A percentile compares a stretch with the other conserved stretches of the same genome.
These are phyloP conservation scores for Yamagishiella unicocca DNA, from an alignment of 139 green algal species.

Conservation along the genomic window DNA sequence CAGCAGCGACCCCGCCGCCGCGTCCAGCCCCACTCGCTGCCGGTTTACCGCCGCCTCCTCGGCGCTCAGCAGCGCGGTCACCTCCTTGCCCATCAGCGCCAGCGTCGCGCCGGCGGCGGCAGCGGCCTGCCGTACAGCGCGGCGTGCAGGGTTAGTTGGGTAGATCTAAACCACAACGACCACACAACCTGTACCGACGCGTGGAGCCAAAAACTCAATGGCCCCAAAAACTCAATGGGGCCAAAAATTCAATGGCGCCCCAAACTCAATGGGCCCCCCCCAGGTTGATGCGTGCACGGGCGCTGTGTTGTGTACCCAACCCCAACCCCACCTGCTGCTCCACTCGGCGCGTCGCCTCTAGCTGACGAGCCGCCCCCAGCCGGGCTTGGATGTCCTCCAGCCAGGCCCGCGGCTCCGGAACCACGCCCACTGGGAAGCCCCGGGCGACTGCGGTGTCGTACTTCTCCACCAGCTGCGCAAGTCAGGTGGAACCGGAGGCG, in stretches of 20 bases:
- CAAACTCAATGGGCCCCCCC: too few species aligned
- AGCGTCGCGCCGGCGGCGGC: slow-evolving; percentile 1
- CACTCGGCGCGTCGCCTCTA: slow-evolving; percentile 1
- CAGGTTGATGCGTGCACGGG: too few species aligned
- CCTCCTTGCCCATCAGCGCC: slow-evolving; percentile 50
- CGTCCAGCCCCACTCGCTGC: slow-evolving; percentile 37
- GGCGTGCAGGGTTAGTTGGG: neutral
- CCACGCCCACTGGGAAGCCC: neutral
- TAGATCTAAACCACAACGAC: neutral
- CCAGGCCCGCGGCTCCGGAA: slow-evolving; percentile 10
- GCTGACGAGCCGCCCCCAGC: slow-evolving; percentile 2
- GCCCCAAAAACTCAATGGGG: neutral
- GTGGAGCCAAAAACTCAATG: neutral
- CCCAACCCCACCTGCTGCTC: slow-evolving; percentile 18
- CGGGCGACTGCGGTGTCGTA: slow-evolving; percentile 18
- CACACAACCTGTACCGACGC: too few species aligned
- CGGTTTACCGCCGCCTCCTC: slow-evolving; percentile 24
- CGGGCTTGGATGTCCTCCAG: neutral
- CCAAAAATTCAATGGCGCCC: neutral
- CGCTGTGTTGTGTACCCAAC: too few species aligned
- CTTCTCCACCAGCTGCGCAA: slow-evolving; percentile 6
- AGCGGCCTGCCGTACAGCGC: neutral
- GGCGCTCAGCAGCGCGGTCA: neutral
- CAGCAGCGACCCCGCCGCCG: slow-evolving; percentile 11
- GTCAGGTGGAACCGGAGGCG: too few species aligned